phyloP scores from a whole-genome alignment of 2,329 filamentous ascomycete species.

The Calonectria ilicicola region DNA sequence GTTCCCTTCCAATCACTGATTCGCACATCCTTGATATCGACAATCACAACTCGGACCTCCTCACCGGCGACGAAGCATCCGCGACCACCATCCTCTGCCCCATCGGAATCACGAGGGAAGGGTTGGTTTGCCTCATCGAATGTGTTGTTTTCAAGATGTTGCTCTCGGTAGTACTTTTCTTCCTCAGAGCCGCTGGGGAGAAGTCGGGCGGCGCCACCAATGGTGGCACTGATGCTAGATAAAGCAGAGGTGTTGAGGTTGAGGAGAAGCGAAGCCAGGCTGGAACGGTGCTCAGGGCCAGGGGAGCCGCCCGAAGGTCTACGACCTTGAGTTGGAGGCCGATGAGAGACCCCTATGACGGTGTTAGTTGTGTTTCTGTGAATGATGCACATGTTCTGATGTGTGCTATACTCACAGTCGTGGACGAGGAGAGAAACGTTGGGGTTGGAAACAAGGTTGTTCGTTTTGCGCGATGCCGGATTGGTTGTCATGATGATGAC shows the following conservation, averaged over 20 bases:
- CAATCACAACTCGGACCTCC: constrained; percentile 88
- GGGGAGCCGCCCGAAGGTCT: constrained; percentile 72
- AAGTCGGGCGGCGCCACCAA: constrained; percentile 87
- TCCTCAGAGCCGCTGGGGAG: constrained; percentile 81
- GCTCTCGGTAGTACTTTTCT: constrained; percentile 84
- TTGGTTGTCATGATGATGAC: constrained; percentile 96
- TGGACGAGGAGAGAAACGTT: constrained; percentile 95
- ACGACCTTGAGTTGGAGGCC: constrained; percentile 79
- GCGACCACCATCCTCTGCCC: constrained; percentile 64
- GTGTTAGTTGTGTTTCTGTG: constrained; percentile 18
- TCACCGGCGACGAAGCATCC: constrained; percentile 82
- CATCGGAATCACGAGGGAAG: constrained; percentile 50
- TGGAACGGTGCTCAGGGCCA: constrained; percentile 74
- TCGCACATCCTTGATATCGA: constrained; percentile 84
- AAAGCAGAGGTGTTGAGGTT: constrained; percentile 93
- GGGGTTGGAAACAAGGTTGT: constrained; percentile 86
- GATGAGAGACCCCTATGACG: constrained; percentile 81
- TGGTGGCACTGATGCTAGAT: constrained; percentile 90
- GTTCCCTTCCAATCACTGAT: constrained; percentile 97
- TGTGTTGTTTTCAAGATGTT: constrained; percentile 92
- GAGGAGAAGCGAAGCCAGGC: constrained; percentile 84
- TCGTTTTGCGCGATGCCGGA: constrained; percentile 80
- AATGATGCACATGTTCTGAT: neutral
- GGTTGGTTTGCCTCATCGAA: constrained; percentile 70
- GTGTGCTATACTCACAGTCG: constrained; percentile 71